These are phyloP conservation scores for Aurifilum marmelostoma DNA, from an alignment of 2,329 filamentous ascomycete genomes.

Conservation along the genomic window DNA sequence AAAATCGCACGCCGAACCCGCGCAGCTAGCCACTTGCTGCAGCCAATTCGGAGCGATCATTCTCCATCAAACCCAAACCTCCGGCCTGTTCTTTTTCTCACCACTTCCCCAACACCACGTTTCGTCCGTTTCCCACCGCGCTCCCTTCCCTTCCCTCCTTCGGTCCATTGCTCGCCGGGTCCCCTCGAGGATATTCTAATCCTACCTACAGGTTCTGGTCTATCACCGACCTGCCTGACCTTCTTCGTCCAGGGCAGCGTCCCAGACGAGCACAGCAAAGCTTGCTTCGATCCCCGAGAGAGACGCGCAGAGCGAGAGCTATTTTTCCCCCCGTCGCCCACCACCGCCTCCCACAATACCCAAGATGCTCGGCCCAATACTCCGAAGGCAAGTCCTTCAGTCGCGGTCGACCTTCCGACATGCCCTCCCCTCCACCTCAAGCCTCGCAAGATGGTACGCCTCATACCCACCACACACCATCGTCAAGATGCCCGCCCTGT, in stretches of 20 bases:
- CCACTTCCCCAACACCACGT: conserved; percentile 19
- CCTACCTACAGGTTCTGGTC: conserved; percentile 15
- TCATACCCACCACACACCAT: conserved; percentile 94
- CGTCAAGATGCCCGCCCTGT: conserved; percentile 97
- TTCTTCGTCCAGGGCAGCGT: conserved; percentile 29
- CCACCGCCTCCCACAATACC: conserved; percentile 21
- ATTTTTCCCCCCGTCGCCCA: conserved; percentile 30
- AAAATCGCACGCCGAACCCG: conserved; percentile 30
- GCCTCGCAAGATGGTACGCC: conserved; percentile 68
- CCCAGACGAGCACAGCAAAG: conserved; percentile 16
- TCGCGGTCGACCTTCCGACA: conserved; percentile 54
- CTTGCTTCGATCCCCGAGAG: conserved; percentile 28
- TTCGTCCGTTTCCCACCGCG: conserved; percentile 27
- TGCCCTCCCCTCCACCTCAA: conserved; percentile 55
- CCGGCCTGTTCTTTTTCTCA: conserved; percentile 18
- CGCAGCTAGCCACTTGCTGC: conserved; percentile 14
- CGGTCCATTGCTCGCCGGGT: conserved; percentile 13
- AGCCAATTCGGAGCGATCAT: conserved; percentile 15
- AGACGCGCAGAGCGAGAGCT: conserved; percentile 26
- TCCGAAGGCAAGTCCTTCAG: conserved; percentile 65
- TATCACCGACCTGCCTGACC: conserved; percentile 30
- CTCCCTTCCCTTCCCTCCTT: conserved; percentile 27
- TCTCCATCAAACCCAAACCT: conserved; percentile 23
- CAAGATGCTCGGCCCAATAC: conserved; percentile 65
- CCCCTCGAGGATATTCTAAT: conserved; percentile 21